Conservation (phyloP, 140 eudicot genomes). For the Oenanthe javanica region DNA sequence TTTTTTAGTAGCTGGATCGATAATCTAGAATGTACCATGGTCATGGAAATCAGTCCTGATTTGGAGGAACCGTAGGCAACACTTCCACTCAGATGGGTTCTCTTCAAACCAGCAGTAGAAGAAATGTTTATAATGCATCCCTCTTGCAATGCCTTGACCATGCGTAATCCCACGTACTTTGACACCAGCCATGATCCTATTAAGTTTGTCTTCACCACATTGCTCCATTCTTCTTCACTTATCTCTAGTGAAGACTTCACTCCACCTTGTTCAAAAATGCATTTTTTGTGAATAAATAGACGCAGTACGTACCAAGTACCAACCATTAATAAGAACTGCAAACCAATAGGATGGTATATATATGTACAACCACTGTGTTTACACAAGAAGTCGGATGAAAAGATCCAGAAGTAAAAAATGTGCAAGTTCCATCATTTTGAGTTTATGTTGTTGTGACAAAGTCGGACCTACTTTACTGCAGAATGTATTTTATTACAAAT, state of each 20-base stretch:
- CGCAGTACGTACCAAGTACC: background rate
- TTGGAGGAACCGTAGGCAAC: background rate
- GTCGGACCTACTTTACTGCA: too few relatives aligned
- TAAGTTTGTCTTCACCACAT: conserved; percentile 19
- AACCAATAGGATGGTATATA: background rate
- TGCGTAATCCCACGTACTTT: conserved; percentile 19
- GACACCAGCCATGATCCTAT: conserved; percentile 43
- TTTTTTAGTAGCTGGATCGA: too few relatives aligned
- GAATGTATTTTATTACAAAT: too few relatives aligned
- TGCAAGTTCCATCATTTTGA: too few relatives aligned
- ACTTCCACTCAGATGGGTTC: background rate
- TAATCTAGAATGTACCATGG: background rate
- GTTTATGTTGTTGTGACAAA: too few relatives aligned
- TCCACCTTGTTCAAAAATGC: conserved; percentile 7
- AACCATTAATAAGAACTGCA: too few relatives aligned
- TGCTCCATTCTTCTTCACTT: conserved; percentile 27
- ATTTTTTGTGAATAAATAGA: too few relatives aligned
- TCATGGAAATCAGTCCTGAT: background rate
- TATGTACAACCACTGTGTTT: background rate
- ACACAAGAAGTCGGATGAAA: too few relatives aligned
- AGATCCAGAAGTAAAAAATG: too few relatives aligned
- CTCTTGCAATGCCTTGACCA: conserved; percentile 6
- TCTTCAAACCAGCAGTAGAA: background rate
- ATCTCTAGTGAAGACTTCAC: conserved; percentile 13
- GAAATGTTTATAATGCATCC: conserved; percentile 13